Conservation (phyloP, 192 early-diverging fungal species). For the Linnemannia schmuckeri region DNA sequence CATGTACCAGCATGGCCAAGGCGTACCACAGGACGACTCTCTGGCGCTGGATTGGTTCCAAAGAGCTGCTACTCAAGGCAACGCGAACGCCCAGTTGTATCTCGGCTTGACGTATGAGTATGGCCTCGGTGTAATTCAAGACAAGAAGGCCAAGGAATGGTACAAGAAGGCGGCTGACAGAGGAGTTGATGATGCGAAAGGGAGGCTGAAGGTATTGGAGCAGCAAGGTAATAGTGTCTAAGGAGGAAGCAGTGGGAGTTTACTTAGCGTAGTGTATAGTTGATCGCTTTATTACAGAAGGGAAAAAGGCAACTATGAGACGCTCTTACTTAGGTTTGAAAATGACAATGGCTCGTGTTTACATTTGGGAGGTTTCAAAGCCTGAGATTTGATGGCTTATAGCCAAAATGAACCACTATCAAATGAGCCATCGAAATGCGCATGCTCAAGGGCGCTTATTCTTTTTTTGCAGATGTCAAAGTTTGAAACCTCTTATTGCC, state of each 20-base stretch:
- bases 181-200: not conserved
- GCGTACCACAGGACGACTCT: not conserved
- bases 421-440: too few species aligned
- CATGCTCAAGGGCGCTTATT: too few species aligned
- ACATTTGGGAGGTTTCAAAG: too few species aligned
- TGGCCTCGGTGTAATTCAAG: not conserved
- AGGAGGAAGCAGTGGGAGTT: not conserved
- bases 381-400: too few species aligned
- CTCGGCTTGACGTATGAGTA: not conserved
- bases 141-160: not conserved
- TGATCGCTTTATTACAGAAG: too few species aligned
- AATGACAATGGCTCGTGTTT: too few species aligned
- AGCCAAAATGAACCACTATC: too few species aligned
- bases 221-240: not conserved
- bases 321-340: too few species aligned
- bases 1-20: not conserved
- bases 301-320: too few species aligned
- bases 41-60: not conserved
- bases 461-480: too few species aligned
- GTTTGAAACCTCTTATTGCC: too few species aligned
- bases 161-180: not conserved
- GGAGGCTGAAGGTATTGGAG: not conserved
- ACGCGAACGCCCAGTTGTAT: not conserved
- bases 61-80: not conserved
- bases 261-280: too few species aligned